Evolutionary conservation across 129 eudicot genomes (phyloP).

Genomic region (Artemisia tridentata): DNA sequence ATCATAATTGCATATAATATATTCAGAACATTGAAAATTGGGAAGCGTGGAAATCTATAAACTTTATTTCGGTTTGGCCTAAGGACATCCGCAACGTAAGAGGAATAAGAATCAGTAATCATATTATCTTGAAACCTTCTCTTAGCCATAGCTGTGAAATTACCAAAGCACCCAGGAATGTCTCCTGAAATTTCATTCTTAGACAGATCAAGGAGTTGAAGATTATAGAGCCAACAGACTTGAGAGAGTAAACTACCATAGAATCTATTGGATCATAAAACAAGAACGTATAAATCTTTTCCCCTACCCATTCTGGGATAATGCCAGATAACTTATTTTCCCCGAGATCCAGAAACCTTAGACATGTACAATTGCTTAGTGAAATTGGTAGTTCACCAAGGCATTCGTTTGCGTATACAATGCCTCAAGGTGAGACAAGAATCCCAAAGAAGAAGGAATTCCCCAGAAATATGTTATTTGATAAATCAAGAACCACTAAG

Average conservation of each 20-base stretch:
- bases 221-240: slow-evolving; percentile 16
- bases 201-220: slow-evolving; percentile 38
- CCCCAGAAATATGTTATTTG: slow-evolving; percentile 27
- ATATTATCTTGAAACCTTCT: not conserved
- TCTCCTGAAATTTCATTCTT: slow-evolving; percentile 24
- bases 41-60: not conserved
- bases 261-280: slow-evolving; percentile 25
- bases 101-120: not conserved
- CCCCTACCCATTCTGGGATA: slow-evolving; percentile 39
- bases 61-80: too few relatives aligned
- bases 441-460: slow-evolving; percentile 33
- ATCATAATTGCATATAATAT: too few relatives aligned
- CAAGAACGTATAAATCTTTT: slow-evolving; percentile 21
- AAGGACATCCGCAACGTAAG: not conserved
- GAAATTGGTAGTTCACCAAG: slow-evolving; percentile 32
- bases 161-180: slow-evolving; percentile 27
- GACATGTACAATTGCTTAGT: slow-evolving; percentile 16
- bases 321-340: slow-evolving; percentile 24
- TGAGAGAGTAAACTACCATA: not conserved
- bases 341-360: slow-evolving; percentile 29
- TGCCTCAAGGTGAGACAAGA: not conserved
- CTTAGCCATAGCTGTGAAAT: slow-evolving; percentile 22
- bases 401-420: slow-evolving; percentile 16
- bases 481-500: slow-evolving; percentile 21
- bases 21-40: not conserved